Conservation (phyloP, 768 basidiomycete genomes). For the Polyporus arcularius region DNA sequence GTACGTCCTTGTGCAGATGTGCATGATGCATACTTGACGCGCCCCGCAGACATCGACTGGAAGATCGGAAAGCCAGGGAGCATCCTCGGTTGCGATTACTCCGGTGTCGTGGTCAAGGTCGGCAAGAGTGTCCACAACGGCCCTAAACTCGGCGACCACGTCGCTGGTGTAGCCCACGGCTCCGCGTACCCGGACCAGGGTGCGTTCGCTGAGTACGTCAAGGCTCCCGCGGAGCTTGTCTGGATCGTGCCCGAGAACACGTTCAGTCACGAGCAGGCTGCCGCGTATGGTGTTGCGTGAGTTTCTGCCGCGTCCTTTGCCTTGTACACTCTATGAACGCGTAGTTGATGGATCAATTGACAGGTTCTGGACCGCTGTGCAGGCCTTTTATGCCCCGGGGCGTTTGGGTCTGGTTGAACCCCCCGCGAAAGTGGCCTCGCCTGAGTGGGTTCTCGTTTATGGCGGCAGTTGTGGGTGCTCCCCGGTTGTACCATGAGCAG, state of each 20-base stretch:
- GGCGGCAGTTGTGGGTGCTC: constrained; percentile 27
- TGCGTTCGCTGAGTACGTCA: constrained; percentile 32
- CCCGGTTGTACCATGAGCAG: not conserved
- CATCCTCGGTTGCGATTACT: constrained; percentile 12
- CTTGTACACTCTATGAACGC: no score
- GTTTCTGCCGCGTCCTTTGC: not conserved
- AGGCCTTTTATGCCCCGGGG: constrained; percentile 26
- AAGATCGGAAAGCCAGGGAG: not conserved
- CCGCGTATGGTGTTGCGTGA: constrained; percentile 16
- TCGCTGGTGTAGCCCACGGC: constrained; percentile 31
- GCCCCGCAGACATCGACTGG: not conserved
- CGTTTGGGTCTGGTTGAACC: constrained; percentile 26
- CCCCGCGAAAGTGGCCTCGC: constrained; percentile 10
- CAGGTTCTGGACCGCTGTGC: constrained; percentile 26
- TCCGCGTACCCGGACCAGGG: constrained; percentile 25
- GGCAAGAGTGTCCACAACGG: constrained; percentile 12
- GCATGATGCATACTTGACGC: not conserved
- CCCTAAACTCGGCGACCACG: constrained; percentile 27
- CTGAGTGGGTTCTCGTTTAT: constrained; percentile 28
- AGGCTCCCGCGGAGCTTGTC: constrained; percentile 23
- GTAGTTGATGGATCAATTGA: not conserved
- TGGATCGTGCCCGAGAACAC: constrained; percentile 25
- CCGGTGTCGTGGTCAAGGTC: constrained; percentile 12
- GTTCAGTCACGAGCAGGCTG: constrained; percentile 23
- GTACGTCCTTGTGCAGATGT: constrained; percentile 10